Base-by-base conservation (phyloP, 495 filamentous ascomycete genomes). In the Saxophila tyrrhenica region DNA sequence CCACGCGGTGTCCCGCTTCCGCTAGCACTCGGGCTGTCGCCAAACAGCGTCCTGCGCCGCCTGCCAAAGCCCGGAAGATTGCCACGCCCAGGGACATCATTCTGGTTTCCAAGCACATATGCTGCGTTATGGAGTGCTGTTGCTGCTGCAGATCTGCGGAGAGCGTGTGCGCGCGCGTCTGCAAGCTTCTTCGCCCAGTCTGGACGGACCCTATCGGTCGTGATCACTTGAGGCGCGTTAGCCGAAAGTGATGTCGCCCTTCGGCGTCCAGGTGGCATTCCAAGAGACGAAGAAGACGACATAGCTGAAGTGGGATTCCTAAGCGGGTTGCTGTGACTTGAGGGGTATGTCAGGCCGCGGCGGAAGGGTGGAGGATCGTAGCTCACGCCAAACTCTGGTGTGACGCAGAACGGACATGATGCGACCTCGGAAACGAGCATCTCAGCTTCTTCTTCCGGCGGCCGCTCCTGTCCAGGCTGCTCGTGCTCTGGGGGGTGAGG, bases 51-150 rank as follows among this genome's bases (percentile, higher is more conserved):
- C 32, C 69, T 59, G 48, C 69, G 61, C 51, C 69, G 55, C 46
- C 69, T 57, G 17, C 67, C 64, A 16, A 70, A 60, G 3, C 75
- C 75, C 52, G 80, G 70, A 3, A 64, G 54, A 22, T 71, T 64
- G 21, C 50, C 77, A 66, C 25, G 67, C 57, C 23, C 71, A 69
- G 10, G 73, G 69, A 69, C 65, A 24, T 74, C 71, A 22, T 69
- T 62, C n/a, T 70, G 65, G 38, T 78, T 80, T 13, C 85, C 83
- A 76, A 96, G 90, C 49, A 98, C 69, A 62, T 95, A 97, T 5
- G 92, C 94, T 2, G 92, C 92, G 42, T 91, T 94, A 60, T 98
- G 92, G 21, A 98, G 69, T 38, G 92, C 92, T 2, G 92, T 96
- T 2, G 92, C 92, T 10, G 92, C 92, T 0, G 92, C 92, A 39